Conservation (phyloP, 1,284 basidiomycete species). For the Cronartium quercuum region DNA sequence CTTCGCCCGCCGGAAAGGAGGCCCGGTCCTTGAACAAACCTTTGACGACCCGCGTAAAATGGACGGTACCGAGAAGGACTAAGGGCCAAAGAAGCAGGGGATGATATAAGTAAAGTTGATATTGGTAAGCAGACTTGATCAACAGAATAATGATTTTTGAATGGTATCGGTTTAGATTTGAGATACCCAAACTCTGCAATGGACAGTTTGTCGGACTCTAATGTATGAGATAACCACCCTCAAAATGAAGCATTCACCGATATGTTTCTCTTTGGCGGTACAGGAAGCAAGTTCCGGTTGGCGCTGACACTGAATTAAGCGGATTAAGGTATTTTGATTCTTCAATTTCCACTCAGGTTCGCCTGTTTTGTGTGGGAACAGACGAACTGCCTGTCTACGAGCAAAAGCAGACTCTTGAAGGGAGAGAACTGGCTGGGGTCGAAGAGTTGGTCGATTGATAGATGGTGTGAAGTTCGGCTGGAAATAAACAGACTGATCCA, state of each 20-base stretch:
- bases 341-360: not conserved
- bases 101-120: not conserved
- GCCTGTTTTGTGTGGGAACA: not conserved
- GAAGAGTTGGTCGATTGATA: not conserved
- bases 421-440: not conserved
- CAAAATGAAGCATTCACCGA: too few species aligned
- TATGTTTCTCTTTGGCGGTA: not conserved
- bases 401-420: not conserved
- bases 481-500: not conserved
- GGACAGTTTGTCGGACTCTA: too few species aligned
- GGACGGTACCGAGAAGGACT: slow-evolving; percentile 28
- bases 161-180: too few species aligned
- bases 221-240: too few species aligned
- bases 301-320: not conserved
- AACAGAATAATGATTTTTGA: not conserved
- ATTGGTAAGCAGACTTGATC: not conserved
- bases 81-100: not conserved
- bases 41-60: slow-evolving; percentile 20
- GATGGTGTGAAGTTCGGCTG: too few species aligned
- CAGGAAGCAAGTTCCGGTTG: not conserved
- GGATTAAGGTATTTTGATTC: not conserved
- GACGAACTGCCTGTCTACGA: not conserved
- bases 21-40: slow-evolving; percentile 21
- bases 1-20: slow-evolving; percentile 32
- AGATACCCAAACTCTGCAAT: too few species aligned